Evolutionary conservation across 371 early-diverging fungal genomes (phyloP).

Genomic region (Saksenaea oblongispora): DNA sequence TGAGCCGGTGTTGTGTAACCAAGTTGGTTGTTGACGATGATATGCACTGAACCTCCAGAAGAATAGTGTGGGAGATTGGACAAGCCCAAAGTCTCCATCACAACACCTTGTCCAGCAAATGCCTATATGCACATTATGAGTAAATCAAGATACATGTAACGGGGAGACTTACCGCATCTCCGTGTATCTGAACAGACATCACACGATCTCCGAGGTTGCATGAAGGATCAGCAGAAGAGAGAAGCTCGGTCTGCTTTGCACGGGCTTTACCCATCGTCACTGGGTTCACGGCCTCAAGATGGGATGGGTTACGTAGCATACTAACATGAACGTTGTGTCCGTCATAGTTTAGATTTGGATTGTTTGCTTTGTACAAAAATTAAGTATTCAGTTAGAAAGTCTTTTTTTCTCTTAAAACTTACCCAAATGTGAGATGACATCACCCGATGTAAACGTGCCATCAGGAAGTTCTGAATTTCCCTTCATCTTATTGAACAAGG

Average conservation of each 20-base stretch:
- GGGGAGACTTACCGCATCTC: conserved; percentile 75
- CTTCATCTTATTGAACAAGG: conserved; percentile 90
- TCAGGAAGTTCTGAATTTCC: conserved; percentile 88
- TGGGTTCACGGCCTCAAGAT: conserved; percentile 88
- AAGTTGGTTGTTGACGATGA: conserved; percentile 97
- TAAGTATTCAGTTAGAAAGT: not conserved
- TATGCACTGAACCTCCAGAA: conserved; percentile 91
- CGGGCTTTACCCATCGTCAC: conserved; percentile 92
- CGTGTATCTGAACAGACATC: conserved; percentile 92
- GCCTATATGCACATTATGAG: conserved; percentile 38
- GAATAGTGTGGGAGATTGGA: conserved; percentile 92
- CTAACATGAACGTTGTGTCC: conserved; percentile 72
- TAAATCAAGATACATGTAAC: conserved; percentile 11
- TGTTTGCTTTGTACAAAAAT: conserved; percentile 49
- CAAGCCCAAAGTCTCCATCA: conserved; percentile 92
- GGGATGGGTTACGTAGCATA: conserved; percentile 93
- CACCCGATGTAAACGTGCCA: conserved; percentile 78
- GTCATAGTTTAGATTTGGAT: conserved; percentile 74
- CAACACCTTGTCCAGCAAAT: conserved; percentile 89
- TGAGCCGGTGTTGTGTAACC: conserved; percentile 95
- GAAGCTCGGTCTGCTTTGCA: conserved; percentile 88
- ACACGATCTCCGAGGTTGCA: conserved; percentile 89
- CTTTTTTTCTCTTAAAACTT: conserved; percentile 5
- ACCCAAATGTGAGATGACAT: conserved; percentile 88
- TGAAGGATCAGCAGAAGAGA: conserved; percentile 60